Base-by-base conservation (phyloP, 2,329 filamentous ascomycete species). In the Knufia fluminis region DNA sequence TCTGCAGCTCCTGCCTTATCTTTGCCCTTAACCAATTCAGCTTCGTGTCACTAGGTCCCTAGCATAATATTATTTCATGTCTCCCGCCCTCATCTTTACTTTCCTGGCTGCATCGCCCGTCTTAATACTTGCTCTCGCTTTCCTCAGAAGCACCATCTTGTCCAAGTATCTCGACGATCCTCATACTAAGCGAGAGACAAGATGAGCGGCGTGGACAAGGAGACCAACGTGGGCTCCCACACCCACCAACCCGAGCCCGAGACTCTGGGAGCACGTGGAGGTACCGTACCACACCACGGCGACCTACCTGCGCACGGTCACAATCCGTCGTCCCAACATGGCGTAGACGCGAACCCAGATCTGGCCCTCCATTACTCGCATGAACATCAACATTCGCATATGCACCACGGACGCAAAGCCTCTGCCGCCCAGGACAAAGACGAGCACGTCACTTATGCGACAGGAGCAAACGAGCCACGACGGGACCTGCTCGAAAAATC, bases 361-460 rank as follows among this genome's bases (percentile, higher is more conserved):
- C 63, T 68, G 32, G 63, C 62, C n/a, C 53, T 69, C 32, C 60
- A 68, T 44, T 58, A 62, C 12, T 59, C 61, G 31, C 61, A 66
- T 43, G 65, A 69, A 49, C 68, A 71, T 52, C 60, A 64, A 38
- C 67, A 70, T 57, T 55, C 57, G 16, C 66, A 70, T 54, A 59
- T 68, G 9, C 66, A 70, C 50, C 67, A 71, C 52, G 61, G 60
- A 23, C 45, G 19, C n/a, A 49, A 59, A 45, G 57, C 64, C 54
- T 66, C 66, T 31, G 55, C 65, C 54, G 49, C 65, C 52, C 24
- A 42, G 23, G 66, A 63, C 56, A 55, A 62, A 16, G 52, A 62
- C 16, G 70, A 73, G 52, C 69, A 77, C 45, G 67, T 73, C 32
- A 64, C 71, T 38, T 78, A 78, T 58, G 67, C 73, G 31, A 67